Evolutionary conservation across 2,329 filamentous ascomycete genomes (phyloP).

Genomic region (Apiospora malaysiana): DNA sequence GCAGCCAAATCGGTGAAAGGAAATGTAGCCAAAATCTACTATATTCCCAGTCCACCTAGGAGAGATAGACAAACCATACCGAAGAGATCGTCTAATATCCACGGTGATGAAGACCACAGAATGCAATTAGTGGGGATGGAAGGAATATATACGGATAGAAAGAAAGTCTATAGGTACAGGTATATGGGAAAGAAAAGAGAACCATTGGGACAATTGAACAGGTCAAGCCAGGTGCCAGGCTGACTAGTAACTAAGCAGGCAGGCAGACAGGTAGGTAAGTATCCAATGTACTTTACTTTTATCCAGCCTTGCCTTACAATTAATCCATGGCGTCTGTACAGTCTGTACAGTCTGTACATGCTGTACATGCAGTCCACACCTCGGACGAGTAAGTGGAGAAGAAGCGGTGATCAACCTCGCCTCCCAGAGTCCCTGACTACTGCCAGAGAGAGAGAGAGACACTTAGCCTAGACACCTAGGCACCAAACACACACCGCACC

Average conservation of each 20-base stretch:
- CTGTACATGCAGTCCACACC: not conserved
- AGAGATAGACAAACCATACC: not conserved
- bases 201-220: not conserved
- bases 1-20: too few species aligned
- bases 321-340: too few species aligned
- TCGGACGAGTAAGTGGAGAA: constrained; percentile 17
- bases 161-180: not conserved
- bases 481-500: not conserved
- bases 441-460: too few species aligned
- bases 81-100: not conserved
- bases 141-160: not conserved
- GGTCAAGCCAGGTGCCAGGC: not conserved
- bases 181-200: not conserved
- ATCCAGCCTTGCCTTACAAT: constrained; percentile 4
- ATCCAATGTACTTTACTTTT: not conserved
- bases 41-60: not conserved
- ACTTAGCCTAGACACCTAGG: not conserved
- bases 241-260: not conserved
- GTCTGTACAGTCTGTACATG: too few species aligned
- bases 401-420: constrained; percentile 4
- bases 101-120: not conserved
- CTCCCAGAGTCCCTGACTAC: not conserved
- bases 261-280: not conserved
- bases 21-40: not conserved
- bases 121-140: not conserved